Conservation (phyloP, 73 alveolate genomes). For the Paramecium sexaurelia region DNA sequence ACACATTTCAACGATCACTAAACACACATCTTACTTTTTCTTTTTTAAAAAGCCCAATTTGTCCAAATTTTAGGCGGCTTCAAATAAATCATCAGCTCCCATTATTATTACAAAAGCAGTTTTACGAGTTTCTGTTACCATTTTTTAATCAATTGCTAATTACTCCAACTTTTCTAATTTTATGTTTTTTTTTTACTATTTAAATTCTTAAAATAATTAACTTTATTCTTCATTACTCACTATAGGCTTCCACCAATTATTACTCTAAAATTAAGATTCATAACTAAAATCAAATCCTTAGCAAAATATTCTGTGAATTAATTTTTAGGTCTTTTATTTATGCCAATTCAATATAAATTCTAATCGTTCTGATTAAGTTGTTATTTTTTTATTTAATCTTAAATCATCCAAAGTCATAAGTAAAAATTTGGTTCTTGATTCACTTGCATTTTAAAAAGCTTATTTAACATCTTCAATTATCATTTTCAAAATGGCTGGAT, state of each 20-base stretch:
- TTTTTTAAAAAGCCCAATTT: conserved; percentile 34
- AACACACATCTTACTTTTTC: conserved; percentile 24
- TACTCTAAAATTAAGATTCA: not conserved
- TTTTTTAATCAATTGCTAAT: conserved; percentile 36
- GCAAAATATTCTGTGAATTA: not conserved
- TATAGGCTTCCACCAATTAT: conserved; percentile 41
- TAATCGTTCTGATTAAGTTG: conserved; percentile 2
- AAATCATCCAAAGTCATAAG: conserved; percentile 34
- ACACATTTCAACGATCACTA: conserved; percentile 28
- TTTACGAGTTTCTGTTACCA: conserved; percentile 51
- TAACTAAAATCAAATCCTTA: not conserved
- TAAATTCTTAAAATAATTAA: conserved; percentile 23
- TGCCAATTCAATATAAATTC: conserved; percentile 49
- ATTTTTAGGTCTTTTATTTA: not conserved
- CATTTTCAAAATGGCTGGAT: conserved; percentile 36
- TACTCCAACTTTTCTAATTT: not conserved
- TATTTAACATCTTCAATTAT: conserved; percentile 15
- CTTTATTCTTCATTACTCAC: conserved; percentile 10
- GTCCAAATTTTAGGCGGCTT: conserved; percentile 15
- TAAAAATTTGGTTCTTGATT: not conserved
- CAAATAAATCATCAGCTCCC: conserved; percentile 59
- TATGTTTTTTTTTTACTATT: not conserved
- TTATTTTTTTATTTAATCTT: conserved; percentile 27
- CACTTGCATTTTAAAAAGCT: not conserved
- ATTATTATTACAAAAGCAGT: not conserved